Base-by-base conservation (phyloP, 148 eudicot species). In the Hydrangea macrophylla region DNA sequence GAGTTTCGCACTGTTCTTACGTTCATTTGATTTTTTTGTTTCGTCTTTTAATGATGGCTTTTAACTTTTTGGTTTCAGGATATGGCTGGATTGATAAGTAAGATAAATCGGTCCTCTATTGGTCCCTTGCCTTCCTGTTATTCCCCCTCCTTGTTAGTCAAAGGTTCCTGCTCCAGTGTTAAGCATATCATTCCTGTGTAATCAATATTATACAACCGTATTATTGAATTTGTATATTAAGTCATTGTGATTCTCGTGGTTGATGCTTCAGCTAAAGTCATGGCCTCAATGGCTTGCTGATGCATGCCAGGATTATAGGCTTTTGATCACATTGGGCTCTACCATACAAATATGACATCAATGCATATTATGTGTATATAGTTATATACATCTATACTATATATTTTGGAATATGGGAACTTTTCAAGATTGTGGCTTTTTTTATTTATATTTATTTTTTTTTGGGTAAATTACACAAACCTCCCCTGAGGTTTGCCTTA, bases 71-170 rank as follows among this genome's bases (percentile, higher is more conserved):
- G 65, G 60, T 85, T 79, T 60, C 86, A 94, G 99, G 99, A 94
- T 79, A 94, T 94, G 99, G 97, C 99, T 25, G 99, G 99, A 70
- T 77, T 94, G 71, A 94, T 94, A 74, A 94, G 97, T 74, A 94
- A 94, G 86, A 87, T 94, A 73, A 91, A 94, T 73, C 80, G 99
- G 64, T 91, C 97, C 5, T 94, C 93, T 30, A 94, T 94, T 67
- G 99, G 99, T 67, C 99, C 99, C 50, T 60, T 94, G 75, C 99
- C 99, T 69, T 82, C 97, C 25, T 94, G 99, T 69, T 94, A 91
- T 67, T 94, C 99, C 72, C 93, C 97, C 40, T 82, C 97, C 73
- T 65, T 94, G 99, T 94, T 82, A 87, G 99, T 79, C 39, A 40
- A 70, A 75, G 32, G 23, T 37, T 35, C 50, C 64, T 56, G 50